Evolutionary conservation across 805 yeast species (phyloP).

Genomic region (Ogataea pilisensis): DNA sequence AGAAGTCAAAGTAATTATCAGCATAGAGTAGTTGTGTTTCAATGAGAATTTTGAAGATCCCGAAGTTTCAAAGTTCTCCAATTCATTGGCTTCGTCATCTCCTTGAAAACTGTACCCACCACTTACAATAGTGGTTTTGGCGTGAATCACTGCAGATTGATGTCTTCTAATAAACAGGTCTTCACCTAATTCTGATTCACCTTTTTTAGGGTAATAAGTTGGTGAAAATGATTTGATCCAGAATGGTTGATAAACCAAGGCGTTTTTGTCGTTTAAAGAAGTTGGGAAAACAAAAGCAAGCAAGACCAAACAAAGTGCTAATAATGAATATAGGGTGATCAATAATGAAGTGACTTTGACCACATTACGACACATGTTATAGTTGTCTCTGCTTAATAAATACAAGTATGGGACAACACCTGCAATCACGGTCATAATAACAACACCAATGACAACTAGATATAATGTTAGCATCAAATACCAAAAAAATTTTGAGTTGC

Average conservation of each 20-base stretch:
- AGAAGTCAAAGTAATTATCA: slow-evolving; percentile 43
- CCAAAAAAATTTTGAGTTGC: slow-evolving; percentile 50
- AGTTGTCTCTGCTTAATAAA: slow-evolving; percentile 42
- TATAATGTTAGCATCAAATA: slow-evolving; percentile 46
- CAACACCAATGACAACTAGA: slow-evolving; percentile 49
- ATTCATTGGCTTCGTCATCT: slow-evolving; percentile 13
- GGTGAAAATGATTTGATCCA: slow-evolving; percentile 68
- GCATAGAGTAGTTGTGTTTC: slow-evolving; percentile 49
- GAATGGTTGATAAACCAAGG: slow-evolving; percentile 65
- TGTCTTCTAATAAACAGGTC: slow-evolving; percentile 17
- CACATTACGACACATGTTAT: slow-evolving; percentile 49
- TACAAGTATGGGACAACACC: slow-evolving; percentile 57
- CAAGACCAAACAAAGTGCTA: slow-evolving; percentile 46
- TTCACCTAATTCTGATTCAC: slow-evolving; percentile 38
- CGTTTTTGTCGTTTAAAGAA: slow-evolving; percentile 43
- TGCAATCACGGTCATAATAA: slow-evolving; percentile 66
- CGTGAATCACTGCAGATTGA: slow-evolving; percentile 13
- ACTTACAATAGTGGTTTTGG: slow-evolving; percentile 28
- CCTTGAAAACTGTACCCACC: slow-evolving; percentile 18
- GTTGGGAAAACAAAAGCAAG: slow-evolving; percentile 55
- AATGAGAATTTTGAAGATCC: slow-evolving; percentile 28
- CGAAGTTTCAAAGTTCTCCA: slow-evolving; percentile 18
- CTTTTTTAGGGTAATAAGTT: slow-evolving; percentile 53
- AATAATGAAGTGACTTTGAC: slow-evolving; percentile 48
- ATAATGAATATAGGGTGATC: slow-evolving; percentile 46